Evolutionary conservation across 139 green algal genomes (phyloP).

Genomic region (Chlamydomonas applanata): DNA sequence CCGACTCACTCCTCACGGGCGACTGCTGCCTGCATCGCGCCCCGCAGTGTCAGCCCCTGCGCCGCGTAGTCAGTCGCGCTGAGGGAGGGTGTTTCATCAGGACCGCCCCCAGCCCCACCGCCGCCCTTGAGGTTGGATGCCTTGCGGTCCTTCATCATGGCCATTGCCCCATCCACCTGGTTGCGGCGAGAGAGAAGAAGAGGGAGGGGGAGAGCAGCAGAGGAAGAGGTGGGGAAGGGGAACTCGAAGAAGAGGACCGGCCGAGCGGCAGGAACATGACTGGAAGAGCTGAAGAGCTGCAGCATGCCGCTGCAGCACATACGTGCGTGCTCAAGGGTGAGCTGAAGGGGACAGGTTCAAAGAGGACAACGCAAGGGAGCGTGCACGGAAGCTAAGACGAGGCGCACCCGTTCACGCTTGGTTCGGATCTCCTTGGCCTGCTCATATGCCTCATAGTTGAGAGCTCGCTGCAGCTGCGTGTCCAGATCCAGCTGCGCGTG

Average conservation of each 20-base stretch:
- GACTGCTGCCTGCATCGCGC: slow-evolving; percentile 59
- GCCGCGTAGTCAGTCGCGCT: slow-evolving; percentile 46
- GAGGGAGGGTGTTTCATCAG: slow-evolving; percentile 15
- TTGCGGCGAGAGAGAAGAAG: too few species aligned
- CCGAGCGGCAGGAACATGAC: too few species aligned
- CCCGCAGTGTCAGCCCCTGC: slow-evolving; percentile 59
- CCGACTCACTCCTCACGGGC: slow-evolving; percentile 60
- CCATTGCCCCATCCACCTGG: slow-evolving; percentile 62
- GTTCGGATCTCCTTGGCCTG: slow-evolving; percentile 55
- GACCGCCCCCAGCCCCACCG: not conserved
- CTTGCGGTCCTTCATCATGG: slow-evolving; percentile 60
- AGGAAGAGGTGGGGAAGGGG: too few species aligned
- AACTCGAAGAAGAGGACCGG: too few species aligned
- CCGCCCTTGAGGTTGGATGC: slow-evolving; percentile 28
- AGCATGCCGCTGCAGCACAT: too few species aligned
- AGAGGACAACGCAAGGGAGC: not conserved
- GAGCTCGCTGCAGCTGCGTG: slow-evolving; percentile 68
- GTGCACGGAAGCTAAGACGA: not conserved
- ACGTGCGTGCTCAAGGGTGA: too few species aligned
- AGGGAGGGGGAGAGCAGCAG: too few species aligned
- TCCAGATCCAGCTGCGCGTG: slow-evolving; percentile 70
- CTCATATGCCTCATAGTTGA: slow-evolving; percentile 80
- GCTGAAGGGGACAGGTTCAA: too few species aligned
- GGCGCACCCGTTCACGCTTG: slow-evolving; percentile 49
- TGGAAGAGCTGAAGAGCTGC: too few species aligned